Base-by-base conservation (phyloP, 2,329 filamentous ascomycete species). In the Fusarium chlamydosporum region DNA sequence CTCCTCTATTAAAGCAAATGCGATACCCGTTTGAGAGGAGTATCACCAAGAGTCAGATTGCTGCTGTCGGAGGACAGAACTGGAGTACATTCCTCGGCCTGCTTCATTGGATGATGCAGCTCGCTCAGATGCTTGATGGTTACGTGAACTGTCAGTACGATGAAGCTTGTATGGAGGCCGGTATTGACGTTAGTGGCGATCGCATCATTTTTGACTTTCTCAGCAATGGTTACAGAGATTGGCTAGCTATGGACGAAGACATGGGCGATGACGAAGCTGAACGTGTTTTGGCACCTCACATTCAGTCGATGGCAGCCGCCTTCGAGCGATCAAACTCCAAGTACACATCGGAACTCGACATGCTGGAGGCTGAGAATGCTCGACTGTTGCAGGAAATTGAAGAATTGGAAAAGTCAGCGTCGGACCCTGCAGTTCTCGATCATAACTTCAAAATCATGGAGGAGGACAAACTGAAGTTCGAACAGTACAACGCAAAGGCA, bases 101-200 rank as follows among this genome's bases (percentile, higher is more conserved):
- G 77, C 84, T 99, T 51, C 94, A 99, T 81, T 99, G 96, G 96
- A 95, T 99, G 89, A 97, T 99, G 95, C 94, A 98, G 79, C 84
- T 99, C 52, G 93, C 93, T 6, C 91, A 95, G 72, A 97, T 98
- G 91, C 88, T 98, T 76, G 94, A 98, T 66, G 88, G 92, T 23
- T 98, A 94, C 76, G 84, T 88, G 2, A 79, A 83, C 56, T 91
- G 94, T 61, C 89, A 89, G 46, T 99, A 97, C 78, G 94, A 97
- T 71, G 92, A 97, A 53, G 94, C 94, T 2, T 97, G 94, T 77
- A 86, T 91, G 41, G 95, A 97, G 73, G 91, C 89, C 31, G 96
- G 95, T 3, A 88, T 96, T 45, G 96, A 99, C 78, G 90, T 98
- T 29, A 90, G 86, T 12, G 92, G 92, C 6, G 94, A 99, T 78